Evolutionary conservation across 2,329 filamentous ascomycete species (phyloP), one percentile per base, ranked within the genome.

Genomic region (Periconia digitata): DNA sequence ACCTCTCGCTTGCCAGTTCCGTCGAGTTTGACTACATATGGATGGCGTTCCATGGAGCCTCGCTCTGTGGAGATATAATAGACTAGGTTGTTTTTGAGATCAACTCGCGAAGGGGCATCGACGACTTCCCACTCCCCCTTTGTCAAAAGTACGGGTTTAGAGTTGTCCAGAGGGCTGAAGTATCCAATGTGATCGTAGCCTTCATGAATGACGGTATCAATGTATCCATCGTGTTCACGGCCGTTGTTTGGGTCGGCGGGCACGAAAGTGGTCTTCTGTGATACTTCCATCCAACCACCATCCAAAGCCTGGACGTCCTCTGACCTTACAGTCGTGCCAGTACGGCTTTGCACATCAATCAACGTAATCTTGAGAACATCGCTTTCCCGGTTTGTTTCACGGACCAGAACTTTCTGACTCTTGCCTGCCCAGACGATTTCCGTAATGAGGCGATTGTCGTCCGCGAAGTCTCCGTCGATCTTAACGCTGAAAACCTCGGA

Each of bases 201-300:
- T 17, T 95, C 82, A 64, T 95, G 79, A 46, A 97, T 87, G 50
- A 97, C 77, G 0, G 88, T 91, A 70, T 99, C 94, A 53, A 99
- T 85, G 64, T 99, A 99, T 18, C 94, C 94, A 70, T 96, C 91
- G 5, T 92, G 73, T 2, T 82, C 78, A 18, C 92, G 85, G 13
- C 89, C 89, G 53, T 89, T 90, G 10, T 74, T 70, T 18, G 87
- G 81, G 67, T 96, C 90, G 3, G 90, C 89, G 2, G 94, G 94
- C 48, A 99, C 86, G 65, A 87, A 97, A 13, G 78, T 85, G 3
- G 92, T 96, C 36, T 86, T 83, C 61, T 96, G 87, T 1, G 90
- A 90, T 36, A 96, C 90, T 73, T 99, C 94, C 61, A 96, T 92
- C 94, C 94, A 99, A 27, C 94, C 95, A 18, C 92, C 92, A 68